phyloP scores from a whole-genome alignment of 2,329 filamentous ascomycete species.

The Alternaria longipes region DNA sequence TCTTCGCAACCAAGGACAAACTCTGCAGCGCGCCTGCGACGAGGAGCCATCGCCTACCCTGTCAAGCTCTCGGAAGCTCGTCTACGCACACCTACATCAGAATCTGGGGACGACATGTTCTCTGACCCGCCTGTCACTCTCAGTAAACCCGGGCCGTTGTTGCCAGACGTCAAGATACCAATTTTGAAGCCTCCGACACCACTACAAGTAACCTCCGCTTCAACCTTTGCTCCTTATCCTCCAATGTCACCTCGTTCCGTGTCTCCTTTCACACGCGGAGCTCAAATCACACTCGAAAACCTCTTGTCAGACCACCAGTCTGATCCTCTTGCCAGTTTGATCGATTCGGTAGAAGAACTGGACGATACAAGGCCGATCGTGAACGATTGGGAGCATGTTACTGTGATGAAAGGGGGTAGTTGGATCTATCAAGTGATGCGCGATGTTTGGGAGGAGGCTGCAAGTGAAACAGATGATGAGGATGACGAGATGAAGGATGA shows the following conservation, averaged over 20 bases:
- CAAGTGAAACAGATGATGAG: not conserved
- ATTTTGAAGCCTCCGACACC: not conserved
- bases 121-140: not conserved
- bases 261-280: slow-evolving; percentile 13
- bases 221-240: not conserved
- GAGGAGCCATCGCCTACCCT: not conserved
- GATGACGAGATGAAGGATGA: not conserved
- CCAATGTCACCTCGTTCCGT: not conserved
- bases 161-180: not conserved
- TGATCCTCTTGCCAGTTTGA: not conserved
- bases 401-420: slow-evolving; percentile 8
- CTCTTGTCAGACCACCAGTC: slow-evolving; percentile 2
- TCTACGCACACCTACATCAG: not conserved
- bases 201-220: not conserved
- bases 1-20: not conserved
- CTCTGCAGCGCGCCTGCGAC: not conserved
- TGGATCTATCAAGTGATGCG: slow-evolving; percentile 12
- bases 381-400: slow-evolving; percentile 8
- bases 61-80: not conserved
- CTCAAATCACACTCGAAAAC: slow-evolving; percentile 15
- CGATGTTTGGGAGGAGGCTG: slow-evolving; percentile 5
- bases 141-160: not conserved
- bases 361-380: slow-evolving; percentile 9
- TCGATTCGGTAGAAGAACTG: not conserved
- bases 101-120: not conserved